A percentile compares a stretch with the other conserved stretches of the same genome.
Conservation (phyloP, 805 yeast species). For the Yarrowia sp. region DNA sequence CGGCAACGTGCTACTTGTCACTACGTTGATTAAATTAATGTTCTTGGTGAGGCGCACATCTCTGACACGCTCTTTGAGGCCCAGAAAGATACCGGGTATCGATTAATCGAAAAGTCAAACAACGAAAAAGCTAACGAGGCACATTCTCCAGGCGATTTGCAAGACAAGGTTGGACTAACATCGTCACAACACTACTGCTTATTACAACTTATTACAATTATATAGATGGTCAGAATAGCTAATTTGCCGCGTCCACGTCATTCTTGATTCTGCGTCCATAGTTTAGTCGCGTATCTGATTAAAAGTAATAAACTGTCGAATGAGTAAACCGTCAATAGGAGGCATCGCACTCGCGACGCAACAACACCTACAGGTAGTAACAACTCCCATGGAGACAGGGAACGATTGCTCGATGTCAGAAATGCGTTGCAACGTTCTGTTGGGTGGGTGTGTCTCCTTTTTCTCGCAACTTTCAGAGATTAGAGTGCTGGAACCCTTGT, state of each 20-base stretch:
- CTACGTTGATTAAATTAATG: too few species aligned
- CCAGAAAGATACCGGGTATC: conserved; percentile 6
- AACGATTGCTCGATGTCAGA: background rate
- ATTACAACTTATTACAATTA: too few species aligned
- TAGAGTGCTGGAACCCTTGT: background rate
- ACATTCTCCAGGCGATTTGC: background rate
- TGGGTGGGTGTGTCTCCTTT: background rate
- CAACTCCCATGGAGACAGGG: background rate
- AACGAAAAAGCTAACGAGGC: background rate
- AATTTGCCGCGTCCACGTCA: background rate
- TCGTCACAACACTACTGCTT: background rate
- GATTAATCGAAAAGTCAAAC: background rate
- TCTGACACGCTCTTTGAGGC: too few species aligned
- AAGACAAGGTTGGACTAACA: background rate
- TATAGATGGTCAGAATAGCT: background rate
- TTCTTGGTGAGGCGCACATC: too few species aligned
- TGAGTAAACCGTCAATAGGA: too few species aligned
- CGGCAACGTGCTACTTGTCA: too few species aligned
- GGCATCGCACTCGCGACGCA: too few species aligned
- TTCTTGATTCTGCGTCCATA: too few species aligned
- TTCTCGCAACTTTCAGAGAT: background rate
- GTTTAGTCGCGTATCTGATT: too few species aligned
- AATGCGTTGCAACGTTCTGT: too few species aligned
- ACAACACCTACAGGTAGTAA: too few species aligned
- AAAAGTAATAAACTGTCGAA: too few species aligned